Conservation (phyloP, 805 yeast species). For the Middelhovenomyces tepae region DNA sequence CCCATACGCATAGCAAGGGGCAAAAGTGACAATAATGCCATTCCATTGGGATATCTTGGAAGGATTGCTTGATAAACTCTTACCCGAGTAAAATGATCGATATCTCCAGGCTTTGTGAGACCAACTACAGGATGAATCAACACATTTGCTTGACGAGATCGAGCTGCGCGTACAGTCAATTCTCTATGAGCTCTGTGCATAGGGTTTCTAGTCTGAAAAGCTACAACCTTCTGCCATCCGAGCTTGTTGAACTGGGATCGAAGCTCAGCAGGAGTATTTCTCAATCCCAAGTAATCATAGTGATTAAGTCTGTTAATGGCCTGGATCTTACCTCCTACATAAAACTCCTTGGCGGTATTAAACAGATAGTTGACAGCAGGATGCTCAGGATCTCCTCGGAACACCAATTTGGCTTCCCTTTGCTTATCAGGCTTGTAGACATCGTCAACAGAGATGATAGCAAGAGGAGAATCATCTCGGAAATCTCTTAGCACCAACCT, state of each 20-base stretch:
- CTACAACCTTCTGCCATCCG: conserved; percentile 85
- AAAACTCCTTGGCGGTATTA: conserved; percentile 70
- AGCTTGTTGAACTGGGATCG: conserved; percentile 73
- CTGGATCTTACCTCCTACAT: conserved; percentile 81
- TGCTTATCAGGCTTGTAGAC: conserved; percentile 74
- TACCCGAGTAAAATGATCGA: conserved; percentile 95
- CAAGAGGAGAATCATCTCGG: conserved; percentile 69
- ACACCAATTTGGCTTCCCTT: conserved; percentile 74
- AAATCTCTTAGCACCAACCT: conserved; percentile 71
- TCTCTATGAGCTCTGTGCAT: conserved; percentile 99
- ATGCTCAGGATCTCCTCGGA: conserved; percentile 95
- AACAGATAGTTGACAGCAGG: conserved; percentile 75
- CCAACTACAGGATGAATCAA: conserved; percentile 97
- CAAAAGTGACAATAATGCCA: conserved; percentile 78
- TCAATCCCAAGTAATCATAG: conserved; percentile 78
- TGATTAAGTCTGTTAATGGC: conserved; percentile 80
- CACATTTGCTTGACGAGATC: conserved; percentile 77
- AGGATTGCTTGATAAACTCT: conserved; percentile 88
- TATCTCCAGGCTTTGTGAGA: conserved; percentile 93
- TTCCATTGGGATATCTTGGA: conserved; percentile 88
- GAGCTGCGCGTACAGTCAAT: conserved; percentile 93
- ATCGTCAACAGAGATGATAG: conserved; percentile 71
- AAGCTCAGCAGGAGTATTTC: conserved; percentile 86
- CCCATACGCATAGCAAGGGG: conserved; percentile 99
- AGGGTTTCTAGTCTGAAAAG: conserved; percentile 97